phyloP scores from a whole-genome alignment of 306 rosid species.

The Quercus wislizeni region DNA sequence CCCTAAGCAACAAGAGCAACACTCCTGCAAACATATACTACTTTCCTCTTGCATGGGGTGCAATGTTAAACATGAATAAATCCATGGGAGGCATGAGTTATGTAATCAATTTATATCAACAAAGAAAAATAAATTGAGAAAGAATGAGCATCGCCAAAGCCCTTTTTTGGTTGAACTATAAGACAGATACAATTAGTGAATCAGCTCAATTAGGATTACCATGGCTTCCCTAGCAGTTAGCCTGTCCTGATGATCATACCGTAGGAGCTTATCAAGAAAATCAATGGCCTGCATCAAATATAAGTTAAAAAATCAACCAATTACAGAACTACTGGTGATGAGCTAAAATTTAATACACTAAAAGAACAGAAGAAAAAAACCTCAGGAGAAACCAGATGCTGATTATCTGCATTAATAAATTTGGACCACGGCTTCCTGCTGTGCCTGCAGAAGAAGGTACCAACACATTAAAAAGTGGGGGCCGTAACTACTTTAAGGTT shows the following conservation, averaged over 20 bases:
- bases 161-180: neutral
- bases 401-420: conserved; percentile 90
- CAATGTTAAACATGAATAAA: neutral
- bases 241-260: conserved; percentile 96
- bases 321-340: neutral
- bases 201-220: conserved; percentile 42
- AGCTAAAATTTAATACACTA: neutral
- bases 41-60: neutral
- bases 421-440: conserved; percentile 98
- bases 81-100: neutral
- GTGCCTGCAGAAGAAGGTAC: conserved; percentile 68
- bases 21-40: neutral
- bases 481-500: neutral
- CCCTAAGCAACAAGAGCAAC: neutral
- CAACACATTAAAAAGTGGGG: neutral
- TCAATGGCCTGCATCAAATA: conserved; percentile 72
- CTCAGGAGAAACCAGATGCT: conserved; percentile 96
- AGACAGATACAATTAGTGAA: conserved; percentile 4
- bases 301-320: conserved; percentile 20
- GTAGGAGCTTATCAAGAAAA: conserved; percentile 95
- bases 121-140: neutral
- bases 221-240: conserved; percentile 95
- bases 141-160: neutral
- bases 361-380: conserved; percentile 34
- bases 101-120: neutral